Conservation (phyloP, 495 filamentous ascomycete species). For the Xeromyces bisporus region DNA sequence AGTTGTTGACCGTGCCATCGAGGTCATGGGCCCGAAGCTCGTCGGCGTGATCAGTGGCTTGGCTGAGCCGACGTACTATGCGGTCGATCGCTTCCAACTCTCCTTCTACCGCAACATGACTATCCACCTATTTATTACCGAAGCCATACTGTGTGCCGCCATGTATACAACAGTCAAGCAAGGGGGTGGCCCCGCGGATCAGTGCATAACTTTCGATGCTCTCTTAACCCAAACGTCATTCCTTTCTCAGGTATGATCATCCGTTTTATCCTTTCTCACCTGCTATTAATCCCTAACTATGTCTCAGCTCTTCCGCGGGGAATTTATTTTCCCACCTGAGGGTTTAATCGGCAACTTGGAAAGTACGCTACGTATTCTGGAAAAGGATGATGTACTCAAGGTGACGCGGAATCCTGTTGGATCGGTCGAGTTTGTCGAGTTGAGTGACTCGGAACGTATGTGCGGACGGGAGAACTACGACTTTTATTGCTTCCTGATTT, state of each 20-base stretch:
- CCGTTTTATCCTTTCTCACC: background rate
- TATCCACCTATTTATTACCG: constrained; percentile 89
- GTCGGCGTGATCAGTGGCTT: constrained; percentile 65
- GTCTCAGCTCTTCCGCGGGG: constrained; percentile 67
- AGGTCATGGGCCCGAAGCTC: constrained; percentile 76
- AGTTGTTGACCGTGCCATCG: constrained; percentile 79
- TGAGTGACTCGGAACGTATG: constrained; percentile 57
- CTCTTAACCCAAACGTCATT: constrained; percentile 67
- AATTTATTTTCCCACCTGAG: constrained; percentile 90
- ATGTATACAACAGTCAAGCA: constrained; percentile 83
- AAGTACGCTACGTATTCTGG: constrained; percentile 57
- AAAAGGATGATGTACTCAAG: constrained; percentile 63
- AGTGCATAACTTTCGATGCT: constrained; percentile 56
- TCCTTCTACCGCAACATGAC: constrained; percentile 99
- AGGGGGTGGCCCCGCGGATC: constrained; percentile 64
- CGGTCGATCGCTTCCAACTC: constrained; percentile 89
- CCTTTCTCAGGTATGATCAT: constrained; percentile 47
- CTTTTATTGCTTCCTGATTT: constrained; percentile 96
- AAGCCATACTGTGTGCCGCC: constrained; percentile 71
- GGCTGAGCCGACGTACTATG: constrained; percentile 77
- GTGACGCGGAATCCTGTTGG: constrained; percentile 40
- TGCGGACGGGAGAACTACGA: constrained; percentile 85
- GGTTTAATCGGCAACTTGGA: constrained; percentile 65
- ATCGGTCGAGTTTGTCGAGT: constrained; percentile 44
- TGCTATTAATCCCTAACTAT: constrained; percentile 8